These are phyloP conservation scores for Crucibulum laeve DNA, from an alignment of 768 basidiomycete genomes.

Conservation along the genomic window DNA sequence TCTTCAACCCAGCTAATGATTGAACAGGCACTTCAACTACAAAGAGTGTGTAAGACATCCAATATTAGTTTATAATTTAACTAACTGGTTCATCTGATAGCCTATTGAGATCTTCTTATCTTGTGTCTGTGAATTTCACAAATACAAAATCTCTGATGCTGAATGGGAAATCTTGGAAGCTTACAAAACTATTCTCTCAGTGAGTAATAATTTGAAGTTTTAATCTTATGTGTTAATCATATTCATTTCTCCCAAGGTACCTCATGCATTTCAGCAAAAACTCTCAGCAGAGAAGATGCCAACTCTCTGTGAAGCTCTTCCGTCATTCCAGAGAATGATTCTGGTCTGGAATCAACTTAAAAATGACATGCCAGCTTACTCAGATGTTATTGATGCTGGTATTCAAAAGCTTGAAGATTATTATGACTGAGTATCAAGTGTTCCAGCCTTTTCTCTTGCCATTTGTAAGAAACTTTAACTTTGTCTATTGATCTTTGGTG, in stretches of 20 bases:
- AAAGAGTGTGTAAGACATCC: slow-evolving; percentile 11
- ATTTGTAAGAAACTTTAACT: not conserved
- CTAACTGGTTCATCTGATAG: slow-evolving; percentile 10
- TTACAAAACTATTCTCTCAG: slow-evolving; percentile 18
- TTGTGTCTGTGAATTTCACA: slow-evolving; percentile 14
- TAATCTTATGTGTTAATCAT: not conserved
- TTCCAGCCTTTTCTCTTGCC: not conserved
- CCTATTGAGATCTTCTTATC: slow-evolving; percentile 18
- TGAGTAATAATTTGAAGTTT: slow-evolving; percentile 8
- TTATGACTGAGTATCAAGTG: not conserved
- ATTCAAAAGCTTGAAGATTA: not conserved
- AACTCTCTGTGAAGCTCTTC: slow-evolving; percentile 20
- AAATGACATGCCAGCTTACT: not conserved
- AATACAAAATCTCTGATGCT: slow-evolving; percentile 11
- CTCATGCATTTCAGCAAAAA: slow-evolving; percentile 25
- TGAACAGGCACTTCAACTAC: slow-evolving; percentile 18
- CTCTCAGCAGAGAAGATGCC: slow-evolving; percentile 25
- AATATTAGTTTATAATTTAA: slow-evolving; percentile 2
- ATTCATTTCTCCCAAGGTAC: slow-evolving; percentile 16
- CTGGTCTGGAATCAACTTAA: slow-evolving; percentile 14
- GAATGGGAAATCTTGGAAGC: slow-evolving; percentile 21
- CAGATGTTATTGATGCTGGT: not conserved
- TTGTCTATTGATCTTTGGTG: too few relatives aligned
- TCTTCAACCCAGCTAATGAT: slow-evolving; percentile 25
- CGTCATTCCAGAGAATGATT: slow-evolving; percentile 20